phyloP scores from a whole-genome alignment of 352 stramenopile genomes.

The Globisporangium cylindrosporum region DNA sequence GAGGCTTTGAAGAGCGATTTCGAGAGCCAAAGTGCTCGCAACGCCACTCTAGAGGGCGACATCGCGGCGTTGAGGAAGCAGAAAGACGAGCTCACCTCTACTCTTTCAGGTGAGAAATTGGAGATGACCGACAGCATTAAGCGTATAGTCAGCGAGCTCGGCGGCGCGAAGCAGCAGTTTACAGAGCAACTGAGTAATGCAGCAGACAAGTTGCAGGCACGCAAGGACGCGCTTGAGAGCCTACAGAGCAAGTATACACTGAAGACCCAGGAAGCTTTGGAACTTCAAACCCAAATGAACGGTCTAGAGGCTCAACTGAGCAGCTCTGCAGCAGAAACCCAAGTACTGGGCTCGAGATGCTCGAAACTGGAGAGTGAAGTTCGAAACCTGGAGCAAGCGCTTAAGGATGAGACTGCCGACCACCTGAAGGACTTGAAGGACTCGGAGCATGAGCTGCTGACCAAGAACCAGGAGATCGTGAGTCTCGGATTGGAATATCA shows the following conservation, averaged over 20 bases:
- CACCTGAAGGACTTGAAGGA: neutral
- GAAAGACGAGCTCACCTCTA: constrained; percentile 12
- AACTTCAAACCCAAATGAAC: neutral
- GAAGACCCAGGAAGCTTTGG: neutral
- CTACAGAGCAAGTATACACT: neutral
- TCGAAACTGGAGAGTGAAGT: neutral
- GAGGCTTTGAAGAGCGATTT: neutral
- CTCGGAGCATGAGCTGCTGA: neutral
- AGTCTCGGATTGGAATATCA: neutral
- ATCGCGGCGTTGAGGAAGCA: neutral
- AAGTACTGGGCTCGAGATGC: neutral
- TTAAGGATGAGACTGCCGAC: neutral
- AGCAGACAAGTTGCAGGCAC: neutral
- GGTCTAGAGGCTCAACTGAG: neutral
- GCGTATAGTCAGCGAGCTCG: constrained; percentile 1
- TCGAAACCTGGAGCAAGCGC: neutral
- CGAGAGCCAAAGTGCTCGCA: neutral
- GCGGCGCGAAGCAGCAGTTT: neutral
- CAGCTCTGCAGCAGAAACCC: neutral
- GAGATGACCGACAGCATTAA: constrained; percentile 2
- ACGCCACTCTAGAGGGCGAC: neutral
- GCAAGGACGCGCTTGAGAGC: neutral
- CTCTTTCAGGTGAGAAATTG: constrained; percentile 15
- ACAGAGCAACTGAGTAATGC: constrained; percentile 2
- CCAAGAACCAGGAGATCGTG: constrained; percentile 1